Evolutionary conservation across 2,329 filamentous ascomycete genomes (phyloP), one percentile per base, ranked within the genome.

Genomic region (Pyrenochaeta sp.): DNA sequence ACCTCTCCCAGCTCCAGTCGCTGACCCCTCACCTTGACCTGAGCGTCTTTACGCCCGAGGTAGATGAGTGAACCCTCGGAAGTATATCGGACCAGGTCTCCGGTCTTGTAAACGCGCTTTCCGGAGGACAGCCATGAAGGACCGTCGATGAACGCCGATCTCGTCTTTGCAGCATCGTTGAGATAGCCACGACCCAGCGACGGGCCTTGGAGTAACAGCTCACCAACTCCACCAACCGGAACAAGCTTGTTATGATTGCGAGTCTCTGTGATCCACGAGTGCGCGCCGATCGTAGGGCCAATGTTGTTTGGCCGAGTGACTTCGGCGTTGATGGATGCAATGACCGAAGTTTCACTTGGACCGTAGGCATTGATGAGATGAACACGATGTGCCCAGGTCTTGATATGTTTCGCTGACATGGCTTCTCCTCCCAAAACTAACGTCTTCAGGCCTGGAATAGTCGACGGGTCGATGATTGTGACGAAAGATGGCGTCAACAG

Each of bases 201-300:
- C 0, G 81, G 81, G 0, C 85, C 85, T 59, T 87, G 84, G 22
- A 88, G 81, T 6, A 86, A 79, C 2, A 88, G 75, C 65, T 88
- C 86, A 7, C 68, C 69, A 39, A 65, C 58, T 22, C 27, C 50
- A 7, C 64, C 62, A 34, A 64, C n/a, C 19, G 58, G 56, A 13
- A 70, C 53, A 9, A 73, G 61, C 7, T 34, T 37, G n/a, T 72
- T 39, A 22, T 56, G 57, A 46, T 75, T 51, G 1, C 58, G 22
- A 0, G 60, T 27, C 19, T 72, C 54, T 2, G 66, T 63, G 8
- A 79, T 61, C 75, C 70, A 75, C 28, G 49, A 81, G 83, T 47
- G 81, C 85, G 30, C 82, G 83, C 85, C 83, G 0, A 80, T 72
- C 2, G 77, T 77, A 30, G 79, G 81, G 1, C 79, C 75, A 8